These are phyloP conservation scores for Marasmius oreades DNA, from an alignment of 1,284 basidiomycete species.

Conservation along the genomic window DNA sequence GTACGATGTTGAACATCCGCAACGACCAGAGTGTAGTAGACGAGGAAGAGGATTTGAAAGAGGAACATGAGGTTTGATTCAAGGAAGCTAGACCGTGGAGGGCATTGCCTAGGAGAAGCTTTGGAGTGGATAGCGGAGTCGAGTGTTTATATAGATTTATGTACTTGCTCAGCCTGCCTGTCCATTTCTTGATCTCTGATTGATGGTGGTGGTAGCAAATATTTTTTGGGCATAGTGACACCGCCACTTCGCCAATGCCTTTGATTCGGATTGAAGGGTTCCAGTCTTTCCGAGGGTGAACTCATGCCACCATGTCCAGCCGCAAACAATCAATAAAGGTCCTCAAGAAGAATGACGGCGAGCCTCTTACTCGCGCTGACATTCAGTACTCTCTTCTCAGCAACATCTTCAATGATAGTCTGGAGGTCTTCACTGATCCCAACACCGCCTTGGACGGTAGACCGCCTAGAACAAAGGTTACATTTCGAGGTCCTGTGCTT, in stretches of 20 bases:
- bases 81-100: no score
- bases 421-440: constrained; percentile 66
- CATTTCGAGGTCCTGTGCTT: constrained; percentile 6
- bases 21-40: neutral
- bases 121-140: no score
- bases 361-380: constrained; percentile 60
- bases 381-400: constrained; percentile 75
- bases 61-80: neutral
- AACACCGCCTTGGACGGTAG: constrained; percentile 39
- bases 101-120: no score
- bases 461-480: constrained; percentile 8
- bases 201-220: no score
- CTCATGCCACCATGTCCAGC: constrained; percentile 3
- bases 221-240: neutral
- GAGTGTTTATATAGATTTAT: no score
- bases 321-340: constrained; percentile 15
- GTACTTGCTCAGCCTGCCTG: no score
- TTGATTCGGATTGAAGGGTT: neutral
- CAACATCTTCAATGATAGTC: constrained; percentile 55
- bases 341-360: constrained; percentile 59
- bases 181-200: no score
- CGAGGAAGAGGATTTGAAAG: neutral
- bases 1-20: constrained; percentile 5
- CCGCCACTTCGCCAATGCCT: neutral
- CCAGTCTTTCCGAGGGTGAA: neutral